Conservation (phyloP, 1,139 yeast species). For the Candida glucosophila region DNA sequence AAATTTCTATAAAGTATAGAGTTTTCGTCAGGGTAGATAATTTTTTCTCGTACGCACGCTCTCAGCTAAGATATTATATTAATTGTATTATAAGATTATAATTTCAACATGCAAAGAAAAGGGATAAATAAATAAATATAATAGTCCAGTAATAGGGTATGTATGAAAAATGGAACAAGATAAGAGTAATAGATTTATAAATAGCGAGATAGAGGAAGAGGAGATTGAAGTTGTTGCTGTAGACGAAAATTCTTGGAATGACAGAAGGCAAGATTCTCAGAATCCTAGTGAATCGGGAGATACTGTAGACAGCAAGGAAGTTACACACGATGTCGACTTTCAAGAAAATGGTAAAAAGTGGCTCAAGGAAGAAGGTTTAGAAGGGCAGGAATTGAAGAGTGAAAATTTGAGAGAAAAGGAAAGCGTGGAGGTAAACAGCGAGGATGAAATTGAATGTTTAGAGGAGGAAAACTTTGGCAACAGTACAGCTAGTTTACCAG, state of each 20-base stretch:
- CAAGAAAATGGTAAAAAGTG: constrained; percentile 9
- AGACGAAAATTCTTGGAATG: constrained; percentile 9
- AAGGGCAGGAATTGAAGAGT: neutral
- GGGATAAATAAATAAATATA: neutral
- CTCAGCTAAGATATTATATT: too few relatives aligned
- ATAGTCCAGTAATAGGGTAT: constrained; percentile 1
- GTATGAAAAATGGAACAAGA: constrained; percentile 2
- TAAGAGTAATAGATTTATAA: too few relatives aligned
- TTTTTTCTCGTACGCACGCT: too few relatives aligned
- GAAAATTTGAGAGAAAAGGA: neutral
- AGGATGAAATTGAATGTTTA: constrained; percentile 10
- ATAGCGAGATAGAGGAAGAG: constrained; percentile 1
- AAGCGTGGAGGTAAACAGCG: constrained; percentile 8
- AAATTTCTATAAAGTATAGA: too few relatives aligned
- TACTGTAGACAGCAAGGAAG: neutral
- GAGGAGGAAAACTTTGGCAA: constrained; percentile 6
- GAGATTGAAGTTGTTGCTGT: constrained; percentile 19
- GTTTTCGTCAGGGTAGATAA: too few relatives aligned
- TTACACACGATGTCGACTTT: constrained; percentile 8
- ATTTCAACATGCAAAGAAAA: too few relatives aligned
- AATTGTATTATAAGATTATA: too few relatives aligned
- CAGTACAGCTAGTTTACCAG: too few relatives aligned
- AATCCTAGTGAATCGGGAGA: constrained; percentile 6
- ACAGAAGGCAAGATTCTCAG: constrained; percentile 22
- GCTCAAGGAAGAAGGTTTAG: constrained; percentile 6